phyloP scores from a whole-genome alignment of 1,284 basidiomycete species.

The Apiotrichum akiyoshidainum region DNA sequence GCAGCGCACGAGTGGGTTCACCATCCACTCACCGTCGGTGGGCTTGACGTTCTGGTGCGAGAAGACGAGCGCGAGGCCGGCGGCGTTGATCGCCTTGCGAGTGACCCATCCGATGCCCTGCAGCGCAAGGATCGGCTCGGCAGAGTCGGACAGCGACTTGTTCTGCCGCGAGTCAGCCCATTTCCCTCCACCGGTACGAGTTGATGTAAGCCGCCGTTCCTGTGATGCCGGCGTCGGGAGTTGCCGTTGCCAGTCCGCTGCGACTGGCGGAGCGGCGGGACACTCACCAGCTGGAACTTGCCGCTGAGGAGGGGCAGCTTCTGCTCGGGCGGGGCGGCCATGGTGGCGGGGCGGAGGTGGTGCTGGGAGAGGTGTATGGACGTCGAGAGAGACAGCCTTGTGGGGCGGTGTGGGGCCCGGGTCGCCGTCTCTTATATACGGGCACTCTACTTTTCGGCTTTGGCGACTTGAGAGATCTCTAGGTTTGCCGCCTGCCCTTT shows the following conservation, averaged over 20 bases:
- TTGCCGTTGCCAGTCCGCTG: too few species aligned
- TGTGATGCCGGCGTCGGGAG: too few species aligned
- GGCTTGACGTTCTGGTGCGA: not conserved
- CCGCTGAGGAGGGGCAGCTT: slow-evolving; percentile 1
- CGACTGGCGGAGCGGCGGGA: too few species aligned
- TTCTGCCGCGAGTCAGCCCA: slow-evolving; percentile 6
- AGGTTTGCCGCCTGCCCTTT: too few species aligned
- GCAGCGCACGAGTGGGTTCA: too few species aligned
- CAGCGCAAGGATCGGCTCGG: slow-evolving; percentile 8
- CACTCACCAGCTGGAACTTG: slow-evolving; percentile 4
- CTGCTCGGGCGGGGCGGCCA: slow-evolving; percentile 9
- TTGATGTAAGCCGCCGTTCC: too few species aligned
- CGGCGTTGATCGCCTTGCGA: slow-evolving; percentile 2
- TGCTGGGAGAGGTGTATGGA: not conserved
- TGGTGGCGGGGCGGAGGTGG: not conserved
- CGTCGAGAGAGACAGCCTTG: not conserved
- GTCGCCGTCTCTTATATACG: too few species aligned
- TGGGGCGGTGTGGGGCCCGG: not conserved
- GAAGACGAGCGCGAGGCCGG: slow-evolving; percentile 2
- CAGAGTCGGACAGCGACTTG: slow-evolving; percentile 8
- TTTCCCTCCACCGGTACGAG: too few species aligned
- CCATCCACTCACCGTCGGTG: not conserved
- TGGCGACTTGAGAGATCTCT: too few species aligned
- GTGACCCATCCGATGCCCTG: slow-evolving; percentile 6
- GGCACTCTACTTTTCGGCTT: too few species aligned